Evolutionary conservation across 306 rosid species (phyloP).

Genomic region (Pachyrhizus erosus): DNA sequence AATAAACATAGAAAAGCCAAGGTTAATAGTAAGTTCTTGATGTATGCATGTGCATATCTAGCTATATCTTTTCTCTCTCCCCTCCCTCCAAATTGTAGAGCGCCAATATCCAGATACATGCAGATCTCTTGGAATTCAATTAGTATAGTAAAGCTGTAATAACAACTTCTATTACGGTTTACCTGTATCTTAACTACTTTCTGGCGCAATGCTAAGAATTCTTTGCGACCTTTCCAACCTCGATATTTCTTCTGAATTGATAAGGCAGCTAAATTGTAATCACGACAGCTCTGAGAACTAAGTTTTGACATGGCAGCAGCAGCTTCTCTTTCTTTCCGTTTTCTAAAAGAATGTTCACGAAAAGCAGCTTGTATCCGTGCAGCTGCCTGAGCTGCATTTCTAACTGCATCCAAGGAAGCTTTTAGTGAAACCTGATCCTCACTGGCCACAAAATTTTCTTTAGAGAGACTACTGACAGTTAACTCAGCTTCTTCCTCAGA

Average conservation of each 20-base stretch:
- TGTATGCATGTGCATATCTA: neutral
- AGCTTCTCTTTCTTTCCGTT: slow-evolving; percentile 55
- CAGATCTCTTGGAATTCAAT: slow-evolving; percentile 20
- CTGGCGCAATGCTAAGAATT: slow-evolving; percentile 74
- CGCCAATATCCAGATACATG: slow-evolving; percentile 16
- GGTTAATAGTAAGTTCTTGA: slow-evolving; percentile 18
- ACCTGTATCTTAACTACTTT: slow-evolving; percentile 97
- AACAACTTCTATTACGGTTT: slow-evolving; percentile 23
- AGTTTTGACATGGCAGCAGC: slow-evolving; percentile 48
- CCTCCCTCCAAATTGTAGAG: neutral
- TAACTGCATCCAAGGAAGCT: slow-evolving; percentile 75
- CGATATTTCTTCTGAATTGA: slow-evolving; percentile 94
- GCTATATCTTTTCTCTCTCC: neutral
- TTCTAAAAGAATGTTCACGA: slow-evolving; percentile 85
- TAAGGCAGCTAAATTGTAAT: slow-evolving; percentile 78
- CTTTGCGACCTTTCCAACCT: slow-evolving; percentile 89
- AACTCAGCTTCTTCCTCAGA: slow-evolving; percentile 80
- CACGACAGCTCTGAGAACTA: slow-evolving; percentile 53
- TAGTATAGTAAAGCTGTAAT: slow-evolving; percentile 21
- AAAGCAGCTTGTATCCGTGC: slow-evolving; percentile 94
- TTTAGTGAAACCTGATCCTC: slow-evolving; percentile 70
- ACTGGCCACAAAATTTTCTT: slow-evolving; percentile 50
- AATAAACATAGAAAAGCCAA: slow-evolving; percentile 22
- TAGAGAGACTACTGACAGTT: slow-evolving; percentile 60
- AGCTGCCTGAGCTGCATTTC: slow-evolving; percentile 92